Base-by-base conservation (phyloP, 1,284 basidiomycete species). In the Cutaneotrichosporon curvatum region DNA sequence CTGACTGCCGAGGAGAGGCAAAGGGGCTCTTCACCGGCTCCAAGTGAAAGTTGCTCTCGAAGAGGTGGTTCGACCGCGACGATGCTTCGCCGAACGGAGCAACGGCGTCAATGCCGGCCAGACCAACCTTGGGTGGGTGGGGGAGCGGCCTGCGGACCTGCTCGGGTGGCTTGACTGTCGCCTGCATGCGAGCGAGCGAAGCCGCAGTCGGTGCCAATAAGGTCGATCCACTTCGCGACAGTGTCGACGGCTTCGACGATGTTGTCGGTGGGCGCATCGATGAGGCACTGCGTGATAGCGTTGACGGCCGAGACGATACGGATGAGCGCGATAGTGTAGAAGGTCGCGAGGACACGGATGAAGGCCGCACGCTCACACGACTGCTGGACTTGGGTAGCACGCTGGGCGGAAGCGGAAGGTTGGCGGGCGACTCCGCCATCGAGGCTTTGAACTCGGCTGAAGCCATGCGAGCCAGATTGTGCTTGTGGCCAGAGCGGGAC, bases 121-220 rank as follows among this genome's bases (percentile, higher is more conserved):
- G 33, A 31, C 23, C 4, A 20, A 10, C 25, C 31, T 30, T 42
- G 6, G 47, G 45, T 1, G 51, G 51, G 4, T 14, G 37, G 16
- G 48, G 51, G 7, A 49, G 45, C 0, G 51, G 51, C 6, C 48
- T 47, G 8, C 35, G 34, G 50, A n/a, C n/a, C n/a, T n/a, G n/a
- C n/a, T n/a, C n/a, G n/a, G 48, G 51, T 3, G 65, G 67, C 50
- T 57, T 62, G 40, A 69, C 56, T 9, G 64, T 70, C 20, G 67
- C 63, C 49, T 70, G 65, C 63, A 66, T 67, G 23, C 67, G 50
- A 2, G 67, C 67, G 0, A 62, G 40, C 4, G 64, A 67, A 16
- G 63, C 59, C 0, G 63, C 65, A 4, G 67, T 70, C 0, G 67
- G 66, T 4, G 59, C 40, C 25, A 59, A 57, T 9, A 68, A 50